A percentile compares a stretch with the other conserved stretches of the same genome.
Evolutionary conservation across 2,329 filamentous ascomycete species (phyloP).

Genomic region (Metarhizium humberi): DNA sequence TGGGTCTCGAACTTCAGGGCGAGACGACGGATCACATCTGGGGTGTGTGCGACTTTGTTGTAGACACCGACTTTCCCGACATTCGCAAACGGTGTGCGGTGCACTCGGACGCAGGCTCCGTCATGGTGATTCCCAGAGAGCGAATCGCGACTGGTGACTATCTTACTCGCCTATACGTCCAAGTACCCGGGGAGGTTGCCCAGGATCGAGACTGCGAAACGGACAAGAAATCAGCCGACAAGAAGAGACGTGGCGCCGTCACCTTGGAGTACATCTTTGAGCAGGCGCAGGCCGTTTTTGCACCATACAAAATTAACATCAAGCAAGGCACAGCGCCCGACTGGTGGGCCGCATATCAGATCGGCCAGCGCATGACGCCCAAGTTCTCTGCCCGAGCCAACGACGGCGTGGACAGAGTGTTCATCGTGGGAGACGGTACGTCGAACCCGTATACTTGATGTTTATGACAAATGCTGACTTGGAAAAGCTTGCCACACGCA

Average conservation of each 20-base stretch:
- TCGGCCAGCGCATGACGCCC: not conserved
- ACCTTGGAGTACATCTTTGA: conserved; percentile 45
- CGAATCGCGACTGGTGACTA: conserved; percentile 10
- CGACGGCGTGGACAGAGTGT: not conserved
- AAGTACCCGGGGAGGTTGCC: conserved; percentile 4
- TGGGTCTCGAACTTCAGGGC: not conserved
- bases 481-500: not conserved
- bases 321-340: conserved; percentile 4
- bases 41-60: not conserved
- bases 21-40: not conserved
- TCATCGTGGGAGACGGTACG: not conserved
- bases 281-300: conserved; percentile 35
- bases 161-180: conserved; percentile 15
- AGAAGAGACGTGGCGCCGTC: conserved; percentile 2
- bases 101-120: conserved; percentile 9
- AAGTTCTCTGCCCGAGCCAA: not conserved
- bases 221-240: conserved; percentile 2
- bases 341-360: conserved; percentile 8
- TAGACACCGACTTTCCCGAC: not conserved
- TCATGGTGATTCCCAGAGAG: conserved; percentile 19
- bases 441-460: too few species aligned
- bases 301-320: conserved; percentile 33
- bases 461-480: too few species aligned
- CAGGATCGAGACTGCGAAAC: not conserved
- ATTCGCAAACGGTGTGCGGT: not conserved